phyloP scores from a whole-genome alignment of 1,284 basidiomycete species.

The Papiliotrema fonsecae region DNA sequence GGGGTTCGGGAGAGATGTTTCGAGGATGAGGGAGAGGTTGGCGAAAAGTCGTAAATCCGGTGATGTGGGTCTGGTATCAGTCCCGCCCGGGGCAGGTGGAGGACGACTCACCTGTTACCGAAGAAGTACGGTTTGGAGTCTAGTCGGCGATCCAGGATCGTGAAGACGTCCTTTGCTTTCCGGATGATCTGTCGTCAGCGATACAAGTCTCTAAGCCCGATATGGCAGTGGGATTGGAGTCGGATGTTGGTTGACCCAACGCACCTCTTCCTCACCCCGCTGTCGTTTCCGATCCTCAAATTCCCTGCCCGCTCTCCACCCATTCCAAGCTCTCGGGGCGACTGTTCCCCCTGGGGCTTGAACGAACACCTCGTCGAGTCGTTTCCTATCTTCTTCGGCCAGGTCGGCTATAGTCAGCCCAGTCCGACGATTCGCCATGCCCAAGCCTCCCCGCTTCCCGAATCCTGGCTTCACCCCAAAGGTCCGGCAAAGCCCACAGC shows the following conservation, averaged over 20 bases:
- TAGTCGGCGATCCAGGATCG: constrained; percentile 29
- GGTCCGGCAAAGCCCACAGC: not conserved
- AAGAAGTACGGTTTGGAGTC: constrained; percentile 28
- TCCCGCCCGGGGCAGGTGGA: not conserved
- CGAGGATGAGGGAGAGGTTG: constrained; percentile 43
- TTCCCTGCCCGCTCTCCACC: constrained; percentile 33
- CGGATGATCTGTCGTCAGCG: constrained; percentile 12
- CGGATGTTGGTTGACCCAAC: constrained; percentile 1
- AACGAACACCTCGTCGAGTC: constrained; percentile 27
- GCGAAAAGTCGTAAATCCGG: constrained; percentile 44
- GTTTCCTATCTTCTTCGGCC: constrained; percentile 27
- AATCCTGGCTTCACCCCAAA: too few relatives aligned
- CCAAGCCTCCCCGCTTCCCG: too few relatives aligned
- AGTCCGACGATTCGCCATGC: too few relatives aligned
- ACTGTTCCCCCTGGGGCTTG: constrained; percentile 37
- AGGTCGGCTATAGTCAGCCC: constrained; percentile 19
- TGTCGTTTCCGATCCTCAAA: constrained; percentile 26
- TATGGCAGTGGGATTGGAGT: not conserved
- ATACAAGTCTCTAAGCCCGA: not conserved
- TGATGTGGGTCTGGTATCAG: constrained; percentile 28
- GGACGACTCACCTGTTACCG: constrained; percentile 21
- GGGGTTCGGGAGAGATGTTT: constrained; percentile 38
- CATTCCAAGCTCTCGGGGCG: constrained; percentile 31
- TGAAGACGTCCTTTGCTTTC: constrained; percentile 22
- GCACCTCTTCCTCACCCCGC: constrained; percentile 38